Base-by-base conservation (phyloP, 805 yeast genomes). In the Teunomyces lycoperdinae region DNA sequence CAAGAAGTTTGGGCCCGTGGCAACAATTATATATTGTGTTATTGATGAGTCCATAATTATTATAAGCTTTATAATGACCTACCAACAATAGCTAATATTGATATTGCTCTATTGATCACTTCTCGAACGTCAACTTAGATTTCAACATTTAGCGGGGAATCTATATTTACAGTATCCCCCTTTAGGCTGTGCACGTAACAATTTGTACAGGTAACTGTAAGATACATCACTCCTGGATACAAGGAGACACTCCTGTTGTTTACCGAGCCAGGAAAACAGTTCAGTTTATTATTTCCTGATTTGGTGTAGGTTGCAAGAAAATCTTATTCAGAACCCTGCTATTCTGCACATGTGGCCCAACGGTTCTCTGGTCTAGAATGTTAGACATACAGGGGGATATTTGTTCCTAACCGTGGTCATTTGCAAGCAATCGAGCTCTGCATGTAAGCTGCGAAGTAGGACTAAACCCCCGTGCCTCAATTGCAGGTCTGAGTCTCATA, bases 1-100 rank as follows among this genome's bases (percentile, higher is more conserved):
- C 34, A 10, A 32, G 14, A 40, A 40, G 17, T 39, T 40, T 40
- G 41, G 41, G 41, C 41, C 41, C 41, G 41, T 38, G 41, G 41
- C 41, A 29, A 32, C 14, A 32, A 38, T 26, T 28, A 36, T 10
- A 13, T 10, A 8, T 26, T 38, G 41, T 24, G 17, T 5, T 8
- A n/a, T 9, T 20, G 28, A 26, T 38, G 41, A 16, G 30, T 20
- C 41, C 17, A 38, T n/a, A 34, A 34, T 34, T 8, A 17, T 7
- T 35, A 35, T 20, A 35, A 35, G 28, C 28, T 35, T 35, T 20
- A 35, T 17, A 9, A 17, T 20, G 39, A 35, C 39, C 20, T 10
- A n/a, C 10, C 26, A 10, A 35, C 26, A 35, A 35, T 17, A 35
- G 39, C 24, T 24, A 20, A 26, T 9, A 11, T 35, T 17, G 39